Evolutionary conservation across 2,329 filamentous ascomycete species (phyloP).

Genomic region (Aspergillus pseudoterreus): DNA sequence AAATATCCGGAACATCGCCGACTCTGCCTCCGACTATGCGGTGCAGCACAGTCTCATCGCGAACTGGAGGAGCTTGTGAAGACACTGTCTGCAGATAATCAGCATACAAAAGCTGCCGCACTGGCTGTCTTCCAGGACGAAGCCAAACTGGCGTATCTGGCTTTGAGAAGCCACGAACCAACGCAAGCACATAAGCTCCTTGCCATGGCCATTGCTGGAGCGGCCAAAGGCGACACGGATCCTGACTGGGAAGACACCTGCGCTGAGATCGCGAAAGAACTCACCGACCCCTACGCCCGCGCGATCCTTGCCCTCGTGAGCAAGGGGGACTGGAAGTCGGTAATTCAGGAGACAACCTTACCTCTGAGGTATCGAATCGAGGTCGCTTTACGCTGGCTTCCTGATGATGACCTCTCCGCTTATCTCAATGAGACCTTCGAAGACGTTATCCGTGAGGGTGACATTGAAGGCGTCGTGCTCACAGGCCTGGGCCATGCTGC

Average conservation of each 20-base stretch:
- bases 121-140: constrained; percentile 59
- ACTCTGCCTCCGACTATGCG: constrained; percentile 58
- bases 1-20: constrained; percentile 54
- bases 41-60: constrained; percentile 52
- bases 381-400: constrained; percentile 53
- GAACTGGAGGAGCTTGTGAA: constrained; percentile 49
- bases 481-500: constrained; percentile 58
- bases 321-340: constrained; percentile 57
- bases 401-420: constrained; percentile 44
- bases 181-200: constrained; percentile 54
- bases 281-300: constrained; percentile 59
- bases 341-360: constrained; percentile 55
- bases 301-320: constrained; percentile 59
- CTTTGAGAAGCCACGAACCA: constrained; percentile 53
- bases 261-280: constrained; percentile 59
- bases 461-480: constrained; percentile 59
- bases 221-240: constrained; percentile 46
- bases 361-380: constrained; percentile 60
- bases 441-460: constrained; percentile 51
- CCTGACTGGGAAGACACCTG: constrained; percentile 60
- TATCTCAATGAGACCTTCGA: constrained; percentile 54
- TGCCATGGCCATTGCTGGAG: constrained; percentile 50
- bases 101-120: constrained; percentile 61
- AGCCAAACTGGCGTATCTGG: constrained; percentile 54
- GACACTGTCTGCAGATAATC: constrained; percentile 49